Evolutionary conservation across 768 basidiomycete genomes (phyloP), one percentile per base, ranked within the genome.

Genomic region (Panaeolus papilionaceus): DNA sequence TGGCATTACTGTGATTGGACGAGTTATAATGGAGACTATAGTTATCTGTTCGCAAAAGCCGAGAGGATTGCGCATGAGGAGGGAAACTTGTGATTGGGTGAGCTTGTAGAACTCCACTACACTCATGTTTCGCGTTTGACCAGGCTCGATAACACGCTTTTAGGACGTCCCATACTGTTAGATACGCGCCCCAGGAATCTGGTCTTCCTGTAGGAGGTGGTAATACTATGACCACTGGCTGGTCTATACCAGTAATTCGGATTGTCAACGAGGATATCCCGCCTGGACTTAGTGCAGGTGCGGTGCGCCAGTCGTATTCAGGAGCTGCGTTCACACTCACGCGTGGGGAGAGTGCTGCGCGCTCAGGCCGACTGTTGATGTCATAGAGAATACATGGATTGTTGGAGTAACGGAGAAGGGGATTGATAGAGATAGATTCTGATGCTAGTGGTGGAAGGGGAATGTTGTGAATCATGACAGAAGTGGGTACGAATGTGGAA

Each of bases 131-230:
- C 14, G 54, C 54, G 3, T 37, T 16, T 58, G 54, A 58, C 54
- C 54, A 58, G 54, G 54, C 54, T 28, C 33, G 10, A 37, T 58
- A 16, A 18, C 54, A 58, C n/a, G 26, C 54, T 18, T 58, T 58
- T 33, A 58, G 54, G 14, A 58, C 54, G 0, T 58, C 54, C 54
- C 54, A 33, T 28, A 58, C 14, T 7, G 28, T 58, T 12, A 58
- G 33, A 33, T 33, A 58, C 8, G 11, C 28, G 5, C 4, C 28
- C 26, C 54, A 28, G 12, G 54, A 14, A n/a, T 28, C 14, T 4
- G 3, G 4, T n/a, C 54, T 58, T 4, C 54, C 54, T 18, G 33
- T 12, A 16, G 54, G 54, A 14, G 54, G 28, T 11, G 26, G 33
- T 14, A 58, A 7, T 14, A 58, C 49, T 8, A 51, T 23, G 11